Conservation (phyloP, 495 filamentous ascomycete genomes). For the Aspergillus bridgeri region DNA sequence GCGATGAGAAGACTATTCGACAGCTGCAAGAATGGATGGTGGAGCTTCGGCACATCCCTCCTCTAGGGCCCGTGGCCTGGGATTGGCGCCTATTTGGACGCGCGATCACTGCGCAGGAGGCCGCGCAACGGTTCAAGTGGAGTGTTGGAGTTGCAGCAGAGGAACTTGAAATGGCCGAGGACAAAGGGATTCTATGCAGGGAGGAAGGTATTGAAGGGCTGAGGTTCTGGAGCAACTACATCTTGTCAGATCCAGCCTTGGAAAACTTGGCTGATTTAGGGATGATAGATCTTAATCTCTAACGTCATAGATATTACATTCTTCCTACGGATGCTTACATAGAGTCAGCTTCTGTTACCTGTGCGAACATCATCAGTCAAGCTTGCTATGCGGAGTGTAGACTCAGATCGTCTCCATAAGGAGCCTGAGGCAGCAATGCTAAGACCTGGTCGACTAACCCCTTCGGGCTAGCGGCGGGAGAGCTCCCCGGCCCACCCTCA, state of each 20-base stretch:
- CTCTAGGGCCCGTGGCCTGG: conserved; percentile 63
- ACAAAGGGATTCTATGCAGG: conserved; percentile 75
- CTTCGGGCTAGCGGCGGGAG: neutral
- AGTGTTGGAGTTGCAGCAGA: conserved; percentile 96
- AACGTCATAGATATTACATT: neutral
- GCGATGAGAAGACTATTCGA: conserved; percentile 83
- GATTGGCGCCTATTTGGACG: conserved; percentile 74
- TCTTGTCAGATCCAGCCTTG: conserved; percentile 20
- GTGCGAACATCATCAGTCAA: neutral
- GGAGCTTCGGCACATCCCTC: conserved; percentile 64
- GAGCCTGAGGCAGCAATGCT: neutral
- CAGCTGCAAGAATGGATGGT: conserved; percentile 72
- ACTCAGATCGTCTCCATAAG: neutral
- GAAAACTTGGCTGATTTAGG: conserved; percentile 8
- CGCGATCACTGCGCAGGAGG: conserved; percentile 85
- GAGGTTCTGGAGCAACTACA: conserved; percentile 75
- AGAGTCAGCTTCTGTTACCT: neutral
- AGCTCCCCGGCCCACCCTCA: neutral
- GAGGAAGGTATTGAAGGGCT: conserved; percentile 82
- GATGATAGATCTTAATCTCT: conserved; percentile 14
- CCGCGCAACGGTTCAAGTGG: conserved; percentile 91
- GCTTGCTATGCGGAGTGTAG: too few relatives aligned
- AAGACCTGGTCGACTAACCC: neutral
- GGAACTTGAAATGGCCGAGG: conserved; percentile 95
- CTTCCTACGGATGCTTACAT: neutral